A percentile compares a stretch with the other conserved stretches of the same genome.
Conservation (phyloP, 2,329 filamentous ascomycete genomes). For the Didymosphaeria variabile region DNA sequence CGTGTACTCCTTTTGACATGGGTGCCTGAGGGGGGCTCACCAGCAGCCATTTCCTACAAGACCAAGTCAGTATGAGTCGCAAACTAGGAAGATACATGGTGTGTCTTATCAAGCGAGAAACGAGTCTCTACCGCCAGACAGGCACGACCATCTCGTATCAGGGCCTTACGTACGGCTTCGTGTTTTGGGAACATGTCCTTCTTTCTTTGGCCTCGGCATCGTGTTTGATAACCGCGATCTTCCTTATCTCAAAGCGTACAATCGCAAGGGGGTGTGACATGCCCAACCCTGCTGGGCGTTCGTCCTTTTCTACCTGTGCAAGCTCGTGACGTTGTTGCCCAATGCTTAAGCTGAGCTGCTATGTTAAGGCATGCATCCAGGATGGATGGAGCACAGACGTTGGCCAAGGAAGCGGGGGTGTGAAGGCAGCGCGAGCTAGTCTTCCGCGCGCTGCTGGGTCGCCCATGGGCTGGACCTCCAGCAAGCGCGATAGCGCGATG, state of each 20-base stretch:
- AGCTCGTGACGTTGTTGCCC: not conserved
- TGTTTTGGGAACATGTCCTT: constrained; percentile 4
- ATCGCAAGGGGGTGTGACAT: not conserved
- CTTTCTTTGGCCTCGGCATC: constrained; percentile 14
- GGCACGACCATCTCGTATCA: not conserved
- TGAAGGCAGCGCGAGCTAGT: constrained; percentile 7
- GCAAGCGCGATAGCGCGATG: constrained; percentile 4
- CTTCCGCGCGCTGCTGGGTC: constrained; percentile 2
- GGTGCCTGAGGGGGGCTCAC: constrained; percentile 50
- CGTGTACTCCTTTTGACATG: constrained; percentile 1
- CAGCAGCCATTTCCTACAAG: constrained; percentile 73
- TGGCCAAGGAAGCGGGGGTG: constrained; percentile 10
- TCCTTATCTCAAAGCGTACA: not conserved
- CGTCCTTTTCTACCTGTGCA: not conserved
- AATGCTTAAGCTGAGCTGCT: constrained; percentile 10
- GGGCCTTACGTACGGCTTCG: not conserved
- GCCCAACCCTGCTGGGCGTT: not conserved
- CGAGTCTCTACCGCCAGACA: not conserved
- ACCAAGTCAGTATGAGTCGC: constrained; percentile 72
- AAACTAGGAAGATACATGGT: constrained; percentile 64
- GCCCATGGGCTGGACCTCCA: constrained; percentile 1
- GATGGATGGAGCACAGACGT: not conserved
- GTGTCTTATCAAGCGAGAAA: not conserved
- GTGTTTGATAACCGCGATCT: not conserved
- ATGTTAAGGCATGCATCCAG: constrained; percentile 14